Conservation (phyloP, 1,284 basidiomycete genomes). For the Volvariella surrecta region DNA sequence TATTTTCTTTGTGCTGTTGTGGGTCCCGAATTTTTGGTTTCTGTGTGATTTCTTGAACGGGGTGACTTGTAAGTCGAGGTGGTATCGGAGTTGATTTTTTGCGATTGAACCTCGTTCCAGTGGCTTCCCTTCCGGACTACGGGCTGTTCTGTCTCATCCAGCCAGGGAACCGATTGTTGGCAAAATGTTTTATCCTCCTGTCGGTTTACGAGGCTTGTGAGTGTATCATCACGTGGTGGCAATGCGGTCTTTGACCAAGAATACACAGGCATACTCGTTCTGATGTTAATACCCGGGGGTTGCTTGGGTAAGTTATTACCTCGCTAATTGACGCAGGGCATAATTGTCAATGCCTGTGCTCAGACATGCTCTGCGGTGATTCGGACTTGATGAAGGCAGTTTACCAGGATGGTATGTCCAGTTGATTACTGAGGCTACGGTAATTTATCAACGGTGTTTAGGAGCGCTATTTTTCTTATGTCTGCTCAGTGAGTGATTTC, state of each 20-base stretch:
- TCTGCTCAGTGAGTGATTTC: neutral
- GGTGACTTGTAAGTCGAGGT: slow-evolving; percentile 8
- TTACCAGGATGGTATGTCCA: neutral
- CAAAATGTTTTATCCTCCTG: neutral
- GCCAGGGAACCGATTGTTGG: neutral
- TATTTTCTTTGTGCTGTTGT: slow-evolving; percentile 1
- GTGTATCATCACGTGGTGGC: neutral
- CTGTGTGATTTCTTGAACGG: slow-evolving; percentile 5
- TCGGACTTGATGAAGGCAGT: neutral
- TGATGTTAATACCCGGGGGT: neutral
- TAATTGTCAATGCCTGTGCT: neutral
- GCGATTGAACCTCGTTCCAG: neutral
- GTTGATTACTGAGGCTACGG: neutral
- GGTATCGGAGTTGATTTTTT: neutral
- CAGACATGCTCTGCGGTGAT: neutral
- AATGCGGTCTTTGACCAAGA: neutral
- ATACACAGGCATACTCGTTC: neutral
- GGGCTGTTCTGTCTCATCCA: slow-evolving; percentile 3
- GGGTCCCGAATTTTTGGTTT: slow-evolving; percentile 1
- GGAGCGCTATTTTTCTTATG: neutral
- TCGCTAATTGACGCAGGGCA: neutral
- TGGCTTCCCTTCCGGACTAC: neutral
- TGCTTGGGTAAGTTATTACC: neutral
- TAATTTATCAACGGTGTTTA: neutral
- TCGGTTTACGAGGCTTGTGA: neutral